Percentiles rank a stretch among this genome's conserved stretches.
phyloP scores from a whole-genome alignment of 208 protist species.

The Leishmania braziliensis region DNA sequence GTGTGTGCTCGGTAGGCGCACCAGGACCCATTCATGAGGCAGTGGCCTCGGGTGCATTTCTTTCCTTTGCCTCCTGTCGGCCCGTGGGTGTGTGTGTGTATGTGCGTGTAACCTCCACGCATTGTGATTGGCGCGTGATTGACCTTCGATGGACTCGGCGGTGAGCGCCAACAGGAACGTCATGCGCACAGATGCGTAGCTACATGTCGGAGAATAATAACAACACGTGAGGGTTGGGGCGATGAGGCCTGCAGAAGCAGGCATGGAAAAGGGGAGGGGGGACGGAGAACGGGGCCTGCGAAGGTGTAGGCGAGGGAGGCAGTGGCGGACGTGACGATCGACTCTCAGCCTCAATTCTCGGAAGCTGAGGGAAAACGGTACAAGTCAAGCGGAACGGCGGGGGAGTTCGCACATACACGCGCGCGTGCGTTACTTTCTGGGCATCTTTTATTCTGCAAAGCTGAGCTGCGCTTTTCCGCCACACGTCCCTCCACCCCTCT shows the following conservation, averaged over 20 bases:
- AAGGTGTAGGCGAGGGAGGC: neutral
- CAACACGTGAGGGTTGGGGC: neutral
- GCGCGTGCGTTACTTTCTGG: neutral
- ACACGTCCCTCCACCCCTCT: neutral
- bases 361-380: neutral
- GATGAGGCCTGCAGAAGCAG: neutral
- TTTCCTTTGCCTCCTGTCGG: too few species aligned
- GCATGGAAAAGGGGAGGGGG: neutral
- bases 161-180: neutral
- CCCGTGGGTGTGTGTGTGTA: neutral
- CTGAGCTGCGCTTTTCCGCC: neutral
- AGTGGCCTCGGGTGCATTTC: neutral
- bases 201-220: neutral
- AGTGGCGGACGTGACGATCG: neutral
- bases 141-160: neutral
- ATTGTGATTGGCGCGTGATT: neutral
- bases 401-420: neutral
- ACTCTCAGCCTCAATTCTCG: neutral
- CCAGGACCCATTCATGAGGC: neutral
- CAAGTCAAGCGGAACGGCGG: neutral
- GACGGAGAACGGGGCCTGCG: neutral
- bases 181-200: neutral
- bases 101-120: neutral
- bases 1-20: neutral
- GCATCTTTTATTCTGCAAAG: neutral